These are phyloP conservation scores for Paramecium primaurelia DNA, from an alignment of 73 alveolate species.

Conservation along the genomic window DNA sequence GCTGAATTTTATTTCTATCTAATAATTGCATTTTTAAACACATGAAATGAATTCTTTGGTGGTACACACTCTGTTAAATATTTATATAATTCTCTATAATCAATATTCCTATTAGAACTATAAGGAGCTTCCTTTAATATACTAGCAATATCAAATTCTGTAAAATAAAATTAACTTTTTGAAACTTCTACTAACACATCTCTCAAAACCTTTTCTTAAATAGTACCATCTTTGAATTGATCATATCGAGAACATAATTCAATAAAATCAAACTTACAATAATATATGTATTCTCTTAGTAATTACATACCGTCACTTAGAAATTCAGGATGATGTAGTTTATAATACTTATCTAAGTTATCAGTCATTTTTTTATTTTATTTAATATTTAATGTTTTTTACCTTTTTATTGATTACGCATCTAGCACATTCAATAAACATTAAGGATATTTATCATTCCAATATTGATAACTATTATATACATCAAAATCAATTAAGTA, in stretches of 20 bases:
- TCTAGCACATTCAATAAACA: neutral
- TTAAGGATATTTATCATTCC: neutral
- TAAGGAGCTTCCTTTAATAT: conserved; percentile 19
- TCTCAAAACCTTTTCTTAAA: neutral
- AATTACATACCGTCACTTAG: conserved; percentile 27
- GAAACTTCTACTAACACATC: neutral
- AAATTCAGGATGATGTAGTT: conserved; percentile 13
- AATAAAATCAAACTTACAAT: conserved; percentile 6
- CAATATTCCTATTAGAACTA: neutral
- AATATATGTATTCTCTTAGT: neutral
- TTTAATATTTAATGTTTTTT: neutral
- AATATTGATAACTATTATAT: neutral
- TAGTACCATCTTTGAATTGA: conserved; percentile 43
- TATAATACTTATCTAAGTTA: conserved; percentile 32
- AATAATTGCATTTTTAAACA: neutral
- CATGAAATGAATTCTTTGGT: neutral
- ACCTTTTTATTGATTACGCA: neutral
- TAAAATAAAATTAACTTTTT: neutral
- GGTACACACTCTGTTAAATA: neutral
- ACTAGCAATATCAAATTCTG: neutral
- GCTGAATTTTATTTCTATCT: neutral
- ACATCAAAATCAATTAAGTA: neutral
- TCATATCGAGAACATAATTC: conserved; percentile 19
- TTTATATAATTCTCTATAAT: conserved; percentile 24
- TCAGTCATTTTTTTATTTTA: neutral